Percentiles rank a stretch among this genome's conserved stretches.
phyloP scores from a whole-genome alignment of 176 grass and related monocot species.

The Thalia dealbata region DNA sequence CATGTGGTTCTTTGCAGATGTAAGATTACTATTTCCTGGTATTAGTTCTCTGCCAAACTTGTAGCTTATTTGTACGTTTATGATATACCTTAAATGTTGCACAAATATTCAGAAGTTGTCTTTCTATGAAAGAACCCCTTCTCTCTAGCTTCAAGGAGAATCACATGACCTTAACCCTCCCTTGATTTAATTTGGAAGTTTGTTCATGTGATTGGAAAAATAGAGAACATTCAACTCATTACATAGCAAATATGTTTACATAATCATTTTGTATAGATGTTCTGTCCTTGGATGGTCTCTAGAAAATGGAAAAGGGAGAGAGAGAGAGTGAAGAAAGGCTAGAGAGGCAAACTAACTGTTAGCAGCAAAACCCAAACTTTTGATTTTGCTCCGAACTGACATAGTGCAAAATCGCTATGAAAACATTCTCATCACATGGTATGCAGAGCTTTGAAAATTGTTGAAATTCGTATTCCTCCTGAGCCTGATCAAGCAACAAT shows the following conservation, averaged over 20 bases:
- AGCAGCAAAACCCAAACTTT: slow-evolving; percentile 7
- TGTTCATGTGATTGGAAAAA: background rate
- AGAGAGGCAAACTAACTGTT: background rate
- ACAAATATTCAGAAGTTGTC: background rate
- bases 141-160: background rate
- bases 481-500: slow-evolving; percentile 16
- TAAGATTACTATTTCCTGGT: background rate
- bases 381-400: slow-evolving; percentile 8
- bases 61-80: background rate
- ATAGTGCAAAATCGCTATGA: slow-evolving; percentile 3
- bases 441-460: slow-evolving; percentile 8
- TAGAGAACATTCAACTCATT: background rate
- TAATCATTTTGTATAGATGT: background rate
- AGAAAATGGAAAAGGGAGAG: background rate
- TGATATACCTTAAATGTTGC: background rate
- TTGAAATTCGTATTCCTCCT: slow-evolving; percentile 10
- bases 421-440: slow-evolving; percentile 15
- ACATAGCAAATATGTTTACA: background rate
- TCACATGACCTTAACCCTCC: background rate
- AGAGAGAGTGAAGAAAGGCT: background rate
- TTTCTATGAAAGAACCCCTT: background rate
- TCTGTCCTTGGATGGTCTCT: background rate
- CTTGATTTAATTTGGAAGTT: background rate
- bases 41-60: background rate
- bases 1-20: no score